Conservation (phyloP, 805 yeast genomes). For the Starmerella vitae region DNA sequence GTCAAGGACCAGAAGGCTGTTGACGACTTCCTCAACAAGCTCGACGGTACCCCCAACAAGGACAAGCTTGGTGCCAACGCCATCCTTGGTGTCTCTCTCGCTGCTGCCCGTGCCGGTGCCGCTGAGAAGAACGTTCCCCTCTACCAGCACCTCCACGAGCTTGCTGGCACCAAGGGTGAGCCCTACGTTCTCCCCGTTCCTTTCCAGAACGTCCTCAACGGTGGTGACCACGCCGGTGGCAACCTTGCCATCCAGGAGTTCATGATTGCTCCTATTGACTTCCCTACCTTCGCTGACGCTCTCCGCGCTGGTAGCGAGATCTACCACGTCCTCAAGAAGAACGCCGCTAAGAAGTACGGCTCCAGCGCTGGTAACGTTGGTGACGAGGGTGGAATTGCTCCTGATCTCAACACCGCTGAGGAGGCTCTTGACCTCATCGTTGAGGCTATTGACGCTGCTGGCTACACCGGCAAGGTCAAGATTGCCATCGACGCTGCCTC, state of each 20-base stretch:
- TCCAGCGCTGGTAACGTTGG: conserved; percentile 99
- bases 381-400: conserved; percentile 99
- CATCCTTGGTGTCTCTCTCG: conserved; percentile 93
- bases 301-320: conserved; percentile 95
- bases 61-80: conserved; percentile 97
- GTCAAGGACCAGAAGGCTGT: conserved; percentile 75
- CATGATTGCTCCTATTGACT: conserved; percentile 95
- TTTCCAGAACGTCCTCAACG: conserved; percentile 95
- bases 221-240: conserved; percentile 99
- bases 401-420: conserved; percentile 85
- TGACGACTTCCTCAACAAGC: conserved; percentile 70
- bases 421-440: conserved; percentile 94
- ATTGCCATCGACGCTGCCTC: conserved; percentile 96
- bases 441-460: conserved; percentile 82
- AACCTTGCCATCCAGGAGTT: conserved; percentile 97
- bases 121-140: conserved; percentile 89
- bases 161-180: conserved; percentile 52
- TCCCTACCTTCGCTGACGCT: conserved; percentile 84
- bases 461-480: conserved; percentile 83
- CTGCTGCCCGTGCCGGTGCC: conserved; percentile 96
- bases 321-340: conserved; percentile 88
- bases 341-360: conserved; percentile 92
- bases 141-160: conserved; percentile 77
- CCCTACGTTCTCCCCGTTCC: conserved; percentile 97
- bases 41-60: conserved; percentile 97